Conservation (phyloP, 23 red algal species). For the Gracilaria caudata region DNA sequence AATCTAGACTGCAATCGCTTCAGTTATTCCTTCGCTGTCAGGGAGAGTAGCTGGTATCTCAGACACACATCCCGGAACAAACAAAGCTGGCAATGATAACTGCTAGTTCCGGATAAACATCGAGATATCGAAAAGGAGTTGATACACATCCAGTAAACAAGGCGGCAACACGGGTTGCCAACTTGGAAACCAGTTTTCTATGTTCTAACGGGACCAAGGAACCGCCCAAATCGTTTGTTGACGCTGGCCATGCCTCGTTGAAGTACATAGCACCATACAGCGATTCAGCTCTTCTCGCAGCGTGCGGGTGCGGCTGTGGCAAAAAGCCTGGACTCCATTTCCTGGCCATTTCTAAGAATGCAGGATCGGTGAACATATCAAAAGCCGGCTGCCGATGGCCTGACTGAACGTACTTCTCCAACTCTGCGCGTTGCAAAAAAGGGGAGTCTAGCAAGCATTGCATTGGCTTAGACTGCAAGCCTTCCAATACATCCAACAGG, state of each 20-base stretch:
- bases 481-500: slow-evolving; percentile 16
- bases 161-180: slow-evolving; percentile 11
- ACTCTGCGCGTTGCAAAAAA: background rate
- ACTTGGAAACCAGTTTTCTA: slow-evolving; percentile 16
- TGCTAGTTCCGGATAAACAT: slow-evolving; percentile 50
- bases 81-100: slow-evolving; percentile 46
- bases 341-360: slow-evolving; percentile 18
- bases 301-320: background rate
- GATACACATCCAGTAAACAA: slow-evolving; percentile 48
- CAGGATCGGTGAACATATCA: slow-evolving; percentile 16
- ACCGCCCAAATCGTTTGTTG: background rate
- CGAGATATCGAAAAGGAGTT: slow-evolving; percentile 25
- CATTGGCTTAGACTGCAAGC: background rate
- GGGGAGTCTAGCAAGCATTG: slow-evolving; percentile 31
- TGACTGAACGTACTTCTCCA: background rate
- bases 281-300: background rate
- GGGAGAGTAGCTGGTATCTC: background rate
- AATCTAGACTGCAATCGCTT: background rate
- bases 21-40: background rate
- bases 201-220: background rate
- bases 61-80: slow-evolving; percentile 41
- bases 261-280: slow-evolving; percentile 1
- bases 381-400: background rate
- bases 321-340: slow-evolving; percentile 35
- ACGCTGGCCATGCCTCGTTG: background rate